Evolutionary conservation across 192 early-diverging fungal genomes (phyloP).

Genomic region (Coemansia javaensis): DNA sequence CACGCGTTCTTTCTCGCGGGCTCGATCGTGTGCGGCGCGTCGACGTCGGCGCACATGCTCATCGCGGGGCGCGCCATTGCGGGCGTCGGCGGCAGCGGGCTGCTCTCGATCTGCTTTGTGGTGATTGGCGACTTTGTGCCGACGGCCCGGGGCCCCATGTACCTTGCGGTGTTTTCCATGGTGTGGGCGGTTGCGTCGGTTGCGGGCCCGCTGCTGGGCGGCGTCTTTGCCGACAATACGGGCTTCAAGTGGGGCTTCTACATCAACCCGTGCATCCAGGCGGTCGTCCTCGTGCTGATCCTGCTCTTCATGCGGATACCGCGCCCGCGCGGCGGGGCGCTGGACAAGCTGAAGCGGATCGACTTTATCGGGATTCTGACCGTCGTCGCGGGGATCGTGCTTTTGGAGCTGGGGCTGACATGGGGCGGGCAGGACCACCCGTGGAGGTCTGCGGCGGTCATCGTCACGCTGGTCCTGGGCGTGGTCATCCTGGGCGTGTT

Average conservation of each 20-base stretch:
- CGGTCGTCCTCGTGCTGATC: constrained; percentile 43
- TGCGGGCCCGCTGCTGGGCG: constrained; percentile 56
- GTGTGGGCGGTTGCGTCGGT: constrained; percentile 58
- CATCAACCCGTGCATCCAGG: constrained; percentile 51
- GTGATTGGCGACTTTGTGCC: constrained; percentile 65
- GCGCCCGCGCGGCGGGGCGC: constrained; percentile 14
- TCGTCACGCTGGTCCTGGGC: constrained; percentile 33
- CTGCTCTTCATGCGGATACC: constrained; percentile 42
- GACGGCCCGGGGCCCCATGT: constrained; percentile 56
- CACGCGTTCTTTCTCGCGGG: constrained; percentile 51
- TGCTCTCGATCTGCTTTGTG: constrained; percentile 59
- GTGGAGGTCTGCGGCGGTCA: constrained; percentile 54
- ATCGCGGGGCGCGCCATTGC: constrained; percentile 65
- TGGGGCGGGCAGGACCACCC: constrained; percentile 64
- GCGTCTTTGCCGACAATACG: constrained; percentile 54
- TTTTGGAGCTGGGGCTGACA: constrained; percentile 65
- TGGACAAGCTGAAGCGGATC: constrained; percentile 57
- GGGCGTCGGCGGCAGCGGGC: constrained; percentile 65
- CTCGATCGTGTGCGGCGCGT: constrained; percentile 52
- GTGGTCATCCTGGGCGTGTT: constrained; percentile 43
- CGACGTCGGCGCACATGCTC: constrained; percentile 58
- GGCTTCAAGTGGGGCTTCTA: constrained; percentile 57
- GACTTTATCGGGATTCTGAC: constrained; percentile 62
- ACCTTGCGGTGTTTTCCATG: constrained; percentile 52
- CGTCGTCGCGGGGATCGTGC: constrained; percentile 55